Base-by-base conservation (phyloP, 306 rosid genomes). In the Trichosanthes cucumerina region DNA sequence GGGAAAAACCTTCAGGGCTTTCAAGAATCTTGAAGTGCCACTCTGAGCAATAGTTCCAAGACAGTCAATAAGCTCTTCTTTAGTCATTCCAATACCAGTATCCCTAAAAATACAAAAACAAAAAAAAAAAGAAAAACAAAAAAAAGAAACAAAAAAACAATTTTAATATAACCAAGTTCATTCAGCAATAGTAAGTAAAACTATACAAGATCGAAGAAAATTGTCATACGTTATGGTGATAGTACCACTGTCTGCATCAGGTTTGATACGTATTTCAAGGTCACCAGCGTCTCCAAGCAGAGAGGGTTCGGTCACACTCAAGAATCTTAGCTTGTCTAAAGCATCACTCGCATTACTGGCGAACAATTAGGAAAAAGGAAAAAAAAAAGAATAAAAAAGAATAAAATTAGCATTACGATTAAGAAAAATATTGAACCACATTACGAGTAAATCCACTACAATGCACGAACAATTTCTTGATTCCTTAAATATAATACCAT, bases 31-130 rank as follows among this genome's bases (percentile, higher is more conserved):
- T 76, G 98, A 96, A 76, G 99, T 96, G n/a, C 99, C 99, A 90
- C 99, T 96, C 87, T 96, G 98, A 68, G 99, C 98, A 80, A 92
- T 96, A 76, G 99, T 96, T 83, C 99, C 99, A 78, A 96, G 99
- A 83, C 98, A 96, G 65, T 96, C 99, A 80, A 92, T 86, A 34
- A 96, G 97, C 82, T 90, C 95, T 66, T 96, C 97, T 83, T 90
- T 92, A 26, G 93, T 91, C 98, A 96, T 96, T 84, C 99, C 98
- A 86, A 96, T 91, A 68, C 99, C 99, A 82, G 98, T 88, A 82
- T 96, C 99, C 31, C 98, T 92, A 71, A 50, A 82, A 70, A 60
- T 18, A 43, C 77, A 56, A 44, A 79, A 33, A 28, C n/a, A n/a
- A n/a, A n/a, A n/a, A n/a, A n/a, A n/a, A n/a, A n/a, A n/a, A n/a